These are phyloP conservation scores for Geranomyces variabilis DNA, from an alignment of 192 early-diverging fungal species.

Conservation along the genomic window DNA sequence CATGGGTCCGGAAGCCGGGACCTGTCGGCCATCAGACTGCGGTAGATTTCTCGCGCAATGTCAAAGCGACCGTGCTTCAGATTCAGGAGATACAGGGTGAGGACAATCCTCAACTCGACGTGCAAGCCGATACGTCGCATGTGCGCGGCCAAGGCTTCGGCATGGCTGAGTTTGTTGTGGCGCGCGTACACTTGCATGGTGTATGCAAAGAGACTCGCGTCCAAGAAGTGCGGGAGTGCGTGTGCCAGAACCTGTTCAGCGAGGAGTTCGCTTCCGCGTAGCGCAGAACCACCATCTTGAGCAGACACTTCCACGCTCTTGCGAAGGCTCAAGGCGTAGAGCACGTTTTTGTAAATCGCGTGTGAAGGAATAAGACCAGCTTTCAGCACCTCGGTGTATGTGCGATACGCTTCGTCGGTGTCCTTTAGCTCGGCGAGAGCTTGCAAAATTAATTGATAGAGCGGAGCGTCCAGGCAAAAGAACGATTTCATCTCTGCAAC, in stretches of 20 bases:
- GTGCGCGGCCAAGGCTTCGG: background rate
- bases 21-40: background rate
- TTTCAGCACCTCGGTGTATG: background rate
- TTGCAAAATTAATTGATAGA: background rate
- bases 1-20: background rate
- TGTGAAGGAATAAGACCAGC: background rate
- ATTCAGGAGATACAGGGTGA: conserved; percentile 13
- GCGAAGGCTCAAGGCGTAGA: conserved; percentile 6
- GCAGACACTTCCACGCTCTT: background rate
- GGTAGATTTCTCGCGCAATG: background rate
- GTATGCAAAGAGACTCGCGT: conserved; percentile 18
- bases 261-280: conserved; percentile 2
- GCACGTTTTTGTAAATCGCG: background rate
- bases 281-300: background rate
- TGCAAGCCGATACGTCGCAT: background rate
- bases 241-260: background rate
- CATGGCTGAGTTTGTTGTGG: conserved; percentile 1
- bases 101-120: conserved; percentile 5
- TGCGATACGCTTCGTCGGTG: background rate
- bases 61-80: background rate
- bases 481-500: background rate
- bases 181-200: conserved; percentile 16
- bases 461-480: background rate
- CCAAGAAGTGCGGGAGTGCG: background rate
- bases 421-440: conserved; percentile 2